Percentiles rank a stretch among this genome's conserved stretches.
These are phyloP conservation scores for Sphaceloma murrayae DNA, from an alignment of 2,329 filamentous ascomycete species.

Conservation along the genomic window DNA sequence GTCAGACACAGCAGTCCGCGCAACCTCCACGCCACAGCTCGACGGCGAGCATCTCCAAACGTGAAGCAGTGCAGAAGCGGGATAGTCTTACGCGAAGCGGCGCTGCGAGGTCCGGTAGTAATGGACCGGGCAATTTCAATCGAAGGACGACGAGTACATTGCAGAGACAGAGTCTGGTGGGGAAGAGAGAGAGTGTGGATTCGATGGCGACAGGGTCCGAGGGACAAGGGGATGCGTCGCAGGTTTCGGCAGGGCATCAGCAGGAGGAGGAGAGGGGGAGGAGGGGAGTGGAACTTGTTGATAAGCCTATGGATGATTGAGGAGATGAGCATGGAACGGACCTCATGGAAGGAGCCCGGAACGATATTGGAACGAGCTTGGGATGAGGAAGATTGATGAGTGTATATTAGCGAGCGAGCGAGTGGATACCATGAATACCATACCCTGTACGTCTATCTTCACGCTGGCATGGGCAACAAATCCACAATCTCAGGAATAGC, in stretches of 20 bases:
- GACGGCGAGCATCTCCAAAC: constrained; percentile 20
- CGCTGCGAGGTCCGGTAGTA: constrained; percentile 36
- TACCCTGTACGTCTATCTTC: neutral
- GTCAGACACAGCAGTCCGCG: constrained; percentile 19
- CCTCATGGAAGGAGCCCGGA: neutral
- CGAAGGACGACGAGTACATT: constrained; percentile 22
- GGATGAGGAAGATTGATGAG: too few relatives aligned
- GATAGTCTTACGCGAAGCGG: constrained; percentile 48
- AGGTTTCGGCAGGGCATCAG: constrained; percentile 28
- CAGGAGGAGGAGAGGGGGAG: constrained; percentile 30
- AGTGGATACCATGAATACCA: neutral
- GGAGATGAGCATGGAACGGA: neutral
- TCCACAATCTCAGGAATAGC: neutral
- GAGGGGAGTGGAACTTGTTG: constrained; percentile 57
- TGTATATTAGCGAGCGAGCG: neutral
- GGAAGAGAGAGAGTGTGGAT: constrained; percentile 23
- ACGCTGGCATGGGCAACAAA: neutral
- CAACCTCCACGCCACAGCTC: constrained; percentile 17
- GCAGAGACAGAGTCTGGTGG: constrained; percentile 28
- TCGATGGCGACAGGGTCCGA: too few relatives aligned
- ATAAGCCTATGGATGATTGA: constrained; percentile 59
- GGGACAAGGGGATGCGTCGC: constrained; percentile 34
- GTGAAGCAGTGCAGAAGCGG: constrained; percentile 46
- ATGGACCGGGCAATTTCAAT: constrained; percentile 35
- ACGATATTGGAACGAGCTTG: neutral